Conservation (phyloP, 371 early-diverging fungal species). For the Basidiobolus meristosporus region DNA sequence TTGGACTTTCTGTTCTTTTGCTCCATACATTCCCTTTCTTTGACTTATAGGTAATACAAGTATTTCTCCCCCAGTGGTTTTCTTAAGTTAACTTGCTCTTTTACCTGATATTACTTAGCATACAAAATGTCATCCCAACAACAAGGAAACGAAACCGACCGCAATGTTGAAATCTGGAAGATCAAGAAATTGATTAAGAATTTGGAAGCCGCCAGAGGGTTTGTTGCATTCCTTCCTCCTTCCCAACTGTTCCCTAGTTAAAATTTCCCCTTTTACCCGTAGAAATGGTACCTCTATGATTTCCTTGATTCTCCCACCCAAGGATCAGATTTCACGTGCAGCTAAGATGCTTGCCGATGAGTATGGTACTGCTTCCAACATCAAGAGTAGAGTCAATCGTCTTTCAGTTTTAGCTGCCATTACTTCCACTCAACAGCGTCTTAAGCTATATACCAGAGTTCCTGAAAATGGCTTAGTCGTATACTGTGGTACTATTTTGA, state of each 20-base stretch:
- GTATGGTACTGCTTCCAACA: slow-evolving; percentile 99
- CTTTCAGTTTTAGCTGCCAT: slow-evolving; percentile 97
- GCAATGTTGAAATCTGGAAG: slow-evolving; percentile 92
- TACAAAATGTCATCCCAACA: no score
- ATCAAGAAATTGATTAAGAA: slow-evolving; percentile 94
- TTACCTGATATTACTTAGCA: no score
- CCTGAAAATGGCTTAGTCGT: slow-evolving; percentile 91
- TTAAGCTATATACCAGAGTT: slow-evolving; percentile 88
- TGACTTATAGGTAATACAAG: no score
- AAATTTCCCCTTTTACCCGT: not conserved
- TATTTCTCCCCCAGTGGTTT: no score
- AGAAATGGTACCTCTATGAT: slow-evolving; percentile 99
- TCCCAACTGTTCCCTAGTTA: no score
- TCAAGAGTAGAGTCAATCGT: slow-evolving; percentile 98
- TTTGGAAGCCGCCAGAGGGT: slow-evolving; percentile 91
- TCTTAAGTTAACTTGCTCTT: no score
- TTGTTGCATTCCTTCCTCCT: no score
- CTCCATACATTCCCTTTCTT: no score
- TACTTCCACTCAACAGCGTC: slow-evolving; percentile 94
- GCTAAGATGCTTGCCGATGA: slow-evolving; percentile 97
- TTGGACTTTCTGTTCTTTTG: no score
- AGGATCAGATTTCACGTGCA: slow-evolving; percentile 87
- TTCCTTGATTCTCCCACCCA: slow-evolving; percentile 91
- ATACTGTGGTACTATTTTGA: slow-evolving; percentile 94
- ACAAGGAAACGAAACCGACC: slow-evolving; percentile 16